These are phyloP conservation scores for Capsicum pubescens DNA, from an alignment of 257 asterid genomes.

Conservation along the genomic window DNA sequence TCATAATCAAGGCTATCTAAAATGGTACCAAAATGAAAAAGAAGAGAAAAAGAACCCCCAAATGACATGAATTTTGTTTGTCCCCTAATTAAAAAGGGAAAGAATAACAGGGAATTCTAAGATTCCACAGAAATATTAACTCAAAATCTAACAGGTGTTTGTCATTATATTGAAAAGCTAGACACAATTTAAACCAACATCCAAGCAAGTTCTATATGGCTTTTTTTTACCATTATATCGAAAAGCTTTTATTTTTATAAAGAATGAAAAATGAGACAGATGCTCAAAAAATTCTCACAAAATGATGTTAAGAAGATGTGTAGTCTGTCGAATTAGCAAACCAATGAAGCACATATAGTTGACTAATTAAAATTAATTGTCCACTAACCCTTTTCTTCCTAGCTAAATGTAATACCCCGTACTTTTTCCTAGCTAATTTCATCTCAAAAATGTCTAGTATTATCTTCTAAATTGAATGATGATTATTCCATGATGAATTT, in stretches of 20 bases:
- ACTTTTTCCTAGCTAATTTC: no score
- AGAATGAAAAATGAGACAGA: not conserved
- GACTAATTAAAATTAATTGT: not conserved
- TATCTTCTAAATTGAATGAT: no score
- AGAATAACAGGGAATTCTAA: not conserved
- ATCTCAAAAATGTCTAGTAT: no score
- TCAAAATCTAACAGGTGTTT: not conserved
- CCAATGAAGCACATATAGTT: not conserved
- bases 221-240: not conserved
- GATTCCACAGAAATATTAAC: not conserved
- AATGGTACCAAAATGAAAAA: not conserved
- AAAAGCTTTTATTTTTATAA: not conserved
- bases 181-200: not conserved
- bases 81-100: not conserved
- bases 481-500: no score
- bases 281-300: not conserved
- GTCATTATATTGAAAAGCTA: not conserved
- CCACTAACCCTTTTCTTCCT: constrained; percentile 75
- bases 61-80: not conserved
- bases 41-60: not conserved
- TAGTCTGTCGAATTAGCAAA: not conserved
- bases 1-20: not conserved
- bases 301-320: not conserved
- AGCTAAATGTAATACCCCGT: constrained; percentile 38
- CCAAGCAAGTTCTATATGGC: not conserved